Percentiles rank a stretch among this genome's conserved stretches.
Conservation (phyloP, 495 filamentous ascomycete species). For the Pyrenopolyporus hunteri region DNA sequence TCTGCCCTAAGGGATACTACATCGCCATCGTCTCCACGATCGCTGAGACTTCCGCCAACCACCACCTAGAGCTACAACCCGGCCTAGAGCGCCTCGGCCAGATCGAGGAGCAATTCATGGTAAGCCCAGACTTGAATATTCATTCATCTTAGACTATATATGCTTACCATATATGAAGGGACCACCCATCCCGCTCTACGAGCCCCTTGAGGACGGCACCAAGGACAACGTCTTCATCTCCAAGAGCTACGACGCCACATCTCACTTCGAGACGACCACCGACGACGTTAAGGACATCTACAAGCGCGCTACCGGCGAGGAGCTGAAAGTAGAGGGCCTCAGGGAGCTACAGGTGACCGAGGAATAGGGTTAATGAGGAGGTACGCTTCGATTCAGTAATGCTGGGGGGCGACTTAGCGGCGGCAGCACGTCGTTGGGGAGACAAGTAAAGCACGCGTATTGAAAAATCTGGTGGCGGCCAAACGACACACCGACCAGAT, state of each 20-base stretch:
- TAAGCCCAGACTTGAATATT: constrained; percentile 30
- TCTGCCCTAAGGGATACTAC: constrained; percentile 98
- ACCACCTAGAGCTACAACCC: constrained; percentile 91
- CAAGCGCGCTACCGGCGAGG: constrained; percentile 81
- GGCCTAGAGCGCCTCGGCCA: constrained; percentile 92
- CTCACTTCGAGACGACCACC: constrained; percentile 90
- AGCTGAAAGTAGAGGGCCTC: constrained; percentile 72
- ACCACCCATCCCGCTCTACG: constrained; percentile 87
- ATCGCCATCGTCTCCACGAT: constrained; percentile 98
- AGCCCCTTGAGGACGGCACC: constrained; percentile 83
- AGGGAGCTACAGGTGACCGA: constrained; percentile 62
- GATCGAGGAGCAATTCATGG: constrained; percentile 97
- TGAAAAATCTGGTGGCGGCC: too few relatives aligned
- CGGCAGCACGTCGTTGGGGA: too few relatives aligned
- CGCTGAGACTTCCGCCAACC: constrained; percentile 88
- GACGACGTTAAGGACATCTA: constrained; percentile 97
- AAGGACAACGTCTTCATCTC: constrained; percentile 96
- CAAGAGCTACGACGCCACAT: constrained; percentile 96
- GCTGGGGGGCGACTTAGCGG: too few relatives aligned
- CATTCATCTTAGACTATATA: not conserved
- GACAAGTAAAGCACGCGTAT: too few relatives aligned
- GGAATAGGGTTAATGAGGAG: constrained; percentile 42
- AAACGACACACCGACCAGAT: not conserved
- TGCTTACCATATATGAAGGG: constrained; percentile 52
- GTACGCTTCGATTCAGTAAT: not conserved